phyloP scores from a whole-genome alignment of 2,329 filamentous ascomycete species.

The Westerdykella ornata region DNA sequence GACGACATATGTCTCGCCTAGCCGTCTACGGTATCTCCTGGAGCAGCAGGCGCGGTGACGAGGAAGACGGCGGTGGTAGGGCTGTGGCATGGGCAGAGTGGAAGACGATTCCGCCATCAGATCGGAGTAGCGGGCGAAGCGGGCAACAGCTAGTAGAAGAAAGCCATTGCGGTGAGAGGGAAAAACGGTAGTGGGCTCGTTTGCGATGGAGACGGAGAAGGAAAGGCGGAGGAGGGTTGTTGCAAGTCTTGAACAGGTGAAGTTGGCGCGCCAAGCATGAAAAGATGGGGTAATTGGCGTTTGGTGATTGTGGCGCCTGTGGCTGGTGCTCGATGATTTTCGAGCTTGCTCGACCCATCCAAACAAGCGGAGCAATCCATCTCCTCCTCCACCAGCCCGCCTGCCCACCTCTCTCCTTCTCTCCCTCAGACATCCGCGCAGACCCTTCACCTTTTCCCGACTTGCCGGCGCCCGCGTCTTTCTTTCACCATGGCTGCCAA shows the following conservation, averaged over 20 bases:
- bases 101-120: not conserved
- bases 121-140: not conserved
- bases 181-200: not conserved
- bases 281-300: too few species aligned
- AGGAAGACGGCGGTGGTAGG: not conserved
- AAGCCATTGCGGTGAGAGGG: not conserved
- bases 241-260: too few species aligned
- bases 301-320: too few species aligned
- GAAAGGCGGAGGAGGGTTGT: not conserved
- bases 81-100: not conserved
- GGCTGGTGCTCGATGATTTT: too few species aligned
- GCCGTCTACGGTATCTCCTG: too few species aligned
- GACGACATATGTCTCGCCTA: slow-evolving; percentile 29
- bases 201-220: not conserved
- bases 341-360: too few species aligned
- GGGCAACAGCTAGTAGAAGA: not conserved
- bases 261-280: too few species aligned
- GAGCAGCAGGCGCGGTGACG: not conserved
- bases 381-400: slow-evolving; percentile 7
- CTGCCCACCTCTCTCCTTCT: slow-evolving; percentile 1
- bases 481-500: slow-evolving; percentile 51
- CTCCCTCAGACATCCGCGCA: slow-evolving; percentile 1
- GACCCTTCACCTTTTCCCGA: too few species aligned
- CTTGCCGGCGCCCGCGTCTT: too few species aligned
- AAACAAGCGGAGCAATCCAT: slow-evolving; percentile 8